phyloP scores from a whole-genome alignment of 2,329 filamentous ascomycete species.

The Trichoderma sp. region DNA sequence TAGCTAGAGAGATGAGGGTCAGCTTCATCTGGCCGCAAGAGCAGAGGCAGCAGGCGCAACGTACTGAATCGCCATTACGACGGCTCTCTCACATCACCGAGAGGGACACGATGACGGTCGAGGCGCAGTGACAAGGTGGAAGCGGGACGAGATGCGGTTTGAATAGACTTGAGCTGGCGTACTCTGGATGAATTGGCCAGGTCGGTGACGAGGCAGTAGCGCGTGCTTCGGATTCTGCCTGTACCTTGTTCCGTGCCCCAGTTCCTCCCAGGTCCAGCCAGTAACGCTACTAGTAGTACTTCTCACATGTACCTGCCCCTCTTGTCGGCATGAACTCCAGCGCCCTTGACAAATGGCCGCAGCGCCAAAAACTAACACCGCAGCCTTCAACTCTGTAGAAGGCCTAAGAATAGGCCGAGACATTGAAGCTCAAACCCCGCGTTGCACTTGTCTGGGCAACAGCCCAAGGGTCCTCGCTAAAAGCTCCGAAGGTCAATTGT shows the following conservation, averaged over 20 bases:
- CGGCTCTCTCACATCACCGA: constrained; percentile 32
- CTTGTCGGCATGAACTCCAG: constrained; percentile 3
- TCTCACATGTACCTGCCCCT: background rate
- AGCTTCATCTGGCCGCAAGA: constrained; percentile 4
- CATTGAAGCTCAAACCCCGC: constrained; percentile 9
- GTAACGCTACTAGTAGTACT: background rate
- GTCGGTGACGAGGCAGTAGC: constrained; percentile 36
- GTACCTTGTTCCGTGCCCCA: background rate
- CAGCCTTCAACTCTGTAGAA: background rate
- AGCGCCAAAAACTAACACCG: background rate
- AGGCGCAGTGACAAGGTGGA: constrained; percentile 10
- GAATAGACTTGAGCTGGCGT: constrained; percentile 19
- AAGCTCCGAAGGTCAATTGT: background rate
- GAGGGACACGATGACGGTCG: constrained; percentile 22
- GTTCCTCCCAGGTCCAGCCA: background rate
- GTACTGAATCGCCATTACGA: constrained; percentile 53
- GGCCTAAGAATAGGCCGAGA: background rate
- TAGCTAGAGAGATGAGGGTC: constrained; percentile 64
- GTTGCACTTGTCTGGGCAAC: background rate
- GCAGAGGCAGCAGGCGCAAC: constrained; percentile 37
- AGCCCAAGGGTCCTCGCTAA: background rate
- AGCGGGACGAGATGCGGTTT: constrained; percentile 7
- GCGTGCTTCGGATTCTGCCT: constrained; percentile 5
- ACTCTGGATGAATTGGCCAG: constrained; percentile 31
- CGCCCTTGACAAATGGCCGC: background rate